A percentile compares a stretch with the other conserved stretches of the same genome.
phyloP scores from a whole-genome alignment of 2,329 filamentous ascomycete species.

The Pseudocercospora fuligena region DNA sequence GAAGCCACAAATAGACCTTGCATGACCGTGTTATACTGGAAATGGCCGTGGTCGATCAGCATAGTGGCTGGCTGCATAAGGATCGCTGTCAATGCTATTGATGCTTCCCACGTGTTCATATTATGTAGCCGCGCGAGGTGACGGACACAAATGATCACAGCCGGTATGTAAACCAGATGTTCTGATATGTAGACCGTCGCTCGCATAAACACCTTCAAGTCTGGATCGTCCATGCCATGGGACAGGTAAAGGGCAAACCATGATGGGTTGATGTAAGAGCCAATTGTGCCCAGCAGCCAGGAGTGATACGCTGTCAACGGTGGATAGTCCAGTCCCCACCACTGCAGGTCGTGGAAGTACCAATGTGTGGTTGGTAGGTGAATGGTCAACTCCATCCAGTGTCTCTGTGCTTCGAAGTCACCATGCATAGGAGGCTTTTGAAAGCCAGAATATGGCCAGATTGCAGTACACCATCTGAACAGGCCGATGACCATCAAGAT shows the following conservation, averaged over 20 bases:
- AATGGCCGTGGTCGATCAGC: constrained; percentile 91
- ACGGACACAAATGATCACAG: constrained; percentile 81
- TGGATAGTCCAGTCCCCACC: constrained; percentile 98
- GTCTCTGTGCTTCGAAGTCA: constrained; percentile 95
- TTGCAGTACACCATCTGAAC: constrained; percentile 87
- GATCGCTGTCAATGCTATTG: constrained; percentile 84
- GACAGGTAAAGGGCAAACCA: constrained; percentile 91
- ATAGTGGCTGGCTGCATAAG: constrained; percentile 90
- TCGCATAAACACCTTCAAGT: constrained; percentile 93
- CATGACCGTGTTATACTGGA: constrained; percentile 99
- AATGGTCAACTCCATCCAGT: constrained; percentile 98
- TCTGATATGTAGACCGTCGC: constrained; percentile 89
- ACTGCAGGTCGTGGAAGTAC: constrained; percentile 96
- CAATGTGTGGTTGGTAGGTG: constrained; percentile 89
- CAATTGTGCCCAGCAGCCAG: constrained; percentile 89
- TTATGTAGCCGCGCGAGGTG: constrained; percentile 76
- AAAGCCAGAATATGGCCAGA: constrained; percentile 95
- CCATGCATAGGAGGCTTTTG: constrained; percentile 87
- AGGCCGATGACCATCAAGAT: constrained; percentile 89
- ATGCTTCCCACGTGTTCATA: constrained; percentile 77
- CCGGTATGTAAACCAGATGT: constrained; percentile 86
- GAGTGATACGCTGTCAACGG: constrained; percentile 98
- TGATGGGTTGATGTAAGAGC: constrained; percentile 73
- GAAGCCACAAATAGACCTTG: constrained; percentile 85
- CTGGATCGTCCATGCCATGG: constrained; percentile 76